phyloP scores from a whole-genome alignment of 2,329 filamentous ascomycete species.

The Trichoderma pleuroti region DNA sequence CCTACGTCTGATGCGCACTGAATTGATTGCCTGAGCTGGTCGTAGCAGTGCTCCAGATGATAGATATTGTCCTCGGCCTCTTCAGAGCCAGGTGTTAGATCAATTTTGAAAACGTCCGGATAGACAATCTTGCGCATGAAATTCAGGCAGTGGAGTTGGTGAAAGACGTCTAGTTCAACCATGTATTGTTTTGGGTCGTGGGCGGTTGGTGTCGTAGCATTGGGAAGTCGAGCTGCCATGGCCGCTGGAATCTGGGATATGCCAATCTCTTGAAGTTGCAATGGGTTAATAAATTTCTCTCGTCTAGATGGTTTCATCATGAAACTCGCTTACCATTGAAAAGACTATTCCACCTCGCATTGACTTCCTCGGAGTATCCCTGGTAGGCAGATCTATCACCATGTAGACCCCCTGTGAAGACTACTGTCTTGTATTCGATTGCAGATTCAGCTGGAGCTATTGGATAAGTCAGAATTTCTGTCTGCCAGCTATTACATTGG shows the following conservation, averaged over 20 bases:
- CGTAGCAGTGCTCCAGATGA: constrained; percentile 49
- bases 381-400: constrained; percentile 49
- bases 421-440: constrained; percentile 47
- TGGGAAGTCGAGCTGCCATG: constrained; percentile 50
- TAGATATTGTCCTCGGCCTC: constrained; percentile 33
- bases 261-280: constrained; percentile 39
- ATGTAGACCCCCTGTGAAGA: constrained; percentile 45
- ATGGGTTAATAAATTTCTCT: background rate
- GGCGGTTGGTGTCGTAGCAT: constrained; percentile 50
- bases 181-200: constrained; percentile 53
- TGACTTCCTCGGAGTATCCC: constrained; percentile 52
- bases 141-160: constrained; percentile 51
- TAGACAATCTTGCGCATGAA: constrained; percentile 46
- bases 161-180: constrained; percentile 48
- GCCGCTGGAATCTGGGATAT: constrained; percentile 55
- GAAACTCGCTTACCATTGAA: constrained; percentile 28
- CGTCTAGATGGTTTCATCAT: background rate
- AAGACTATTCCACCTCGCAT: constrained; percentile 53
- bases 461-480: background rate
- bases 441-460: constrained; percentile 45
- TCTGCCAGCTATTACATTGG: background rate
- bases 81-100: constrained; percentile 45
- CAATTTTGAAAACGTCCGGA: constrained; percentile 42
- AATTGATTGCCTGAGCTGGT: constrained; percentile 50
- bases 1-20: constrained; percentile 53